Percentiles rank a stretch among this genome's conserved stretches.
phyloP scores from a whole-genome alignment of 345 rosid genomes.

The Sonneratia caseolaris region DNA sequence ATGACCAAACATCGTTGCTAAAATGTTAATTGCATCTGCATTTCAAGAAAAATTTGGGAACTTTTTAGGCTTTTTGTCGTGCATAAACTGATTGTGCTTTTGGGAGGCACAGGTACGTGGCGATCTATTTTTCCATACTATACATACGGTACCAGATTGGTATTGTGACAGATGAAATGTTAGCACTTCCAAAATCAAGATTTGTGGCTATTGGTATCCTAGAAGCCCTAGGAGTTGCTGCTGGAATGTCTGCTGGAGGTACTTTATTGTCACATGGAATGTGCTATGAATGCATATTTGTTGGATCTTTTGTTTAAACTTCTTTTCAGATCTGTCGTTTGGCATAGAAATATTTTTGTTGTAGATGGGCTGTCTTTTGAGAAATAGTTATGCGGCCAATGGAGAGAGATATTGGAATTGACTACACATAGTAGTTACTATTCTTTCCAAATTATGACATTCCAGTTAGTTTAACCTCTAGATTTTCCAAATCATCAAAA shows the following conservation, averaged over 20 bases:
- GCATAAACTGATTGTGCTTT: background rate
- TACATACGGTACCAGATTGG: slow-evolving; percentile 46
- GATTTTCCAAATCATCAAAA: background rate
- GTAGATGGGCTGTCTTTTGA: too few species aligned
- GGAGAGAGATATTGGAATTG: too few species aligned
- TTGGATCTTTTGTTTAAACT: too few species aligned
- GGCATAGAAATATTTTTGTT: too few species aligned
- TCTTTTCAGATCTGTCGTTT: too few species aligned
- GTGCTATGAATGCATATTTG: background rate
- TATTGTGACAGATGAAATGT: slow-evolving; percentile 65
- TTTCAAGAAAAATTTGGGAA: background rate
- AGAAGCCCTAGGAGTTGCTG: slow-evolving; percentile 69
- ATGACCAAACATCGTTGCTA: background rate
- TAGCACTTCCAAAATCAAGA: slow-evolving; percentile 59
- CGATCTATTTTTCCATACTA: slow-evolving; percentile 56
- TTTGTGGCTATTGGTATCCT: slow-evolving; percentile 56
- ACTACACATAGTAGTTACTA: background rate
- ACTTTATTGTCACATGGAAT: background rate
- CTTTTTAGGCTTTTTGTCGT: background rate
- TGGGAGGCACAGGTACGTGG: slow-evolving; percentile 43
- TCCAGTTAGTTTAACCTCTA: background rate
- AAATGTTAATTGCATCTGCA: background rate
- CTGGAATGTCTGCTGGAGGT: slow-evolving; percentile 95
- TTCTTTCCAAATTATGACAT: background rate
- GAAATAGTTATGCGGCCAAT: too few species aligned